Base-by-base conservation (phyloP, 2,329 filamentous ascomycete species). In the Nothopassalora personata region DNA sequence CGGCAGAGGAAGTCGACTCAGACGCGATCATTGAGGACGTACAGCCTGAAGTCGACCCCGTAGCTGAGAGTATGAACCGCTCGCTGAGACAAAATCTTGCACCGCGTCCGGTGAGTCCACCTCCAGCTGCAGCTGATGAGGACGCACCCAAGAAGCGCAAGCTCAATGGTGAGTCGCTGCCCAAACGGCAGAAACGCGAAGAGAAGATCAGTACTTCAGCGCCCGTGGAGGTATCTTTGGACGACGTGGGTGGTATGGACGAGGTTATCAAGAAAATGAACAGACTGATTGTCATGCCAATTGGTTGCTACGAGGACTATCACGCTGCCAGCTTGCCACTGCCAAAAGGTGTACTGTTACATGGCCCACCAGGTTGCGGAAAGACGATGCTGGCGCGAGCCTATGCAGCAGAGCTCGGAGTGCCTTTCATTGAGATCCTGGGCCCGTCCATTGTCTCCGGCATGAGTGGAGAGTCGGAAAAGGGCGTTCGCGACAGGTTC, bases 401-500 rank as follows among this genome's bases (percentile, higher is more conserved):
- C 1, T 87, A 90, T 67, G 90, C 90, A 3, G 87, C 88, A 1
- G 84, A 86, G 62, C 78, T 92, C 19, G 87, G 86, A 1, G 85
- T 91, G 2, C 86, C 90, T 0, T 93, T 91, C 68, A 87, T 95
- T 60, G 83, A 90, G 1, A 86, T 94, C n/a, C 87, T 89, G 0
- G 90, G 89, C 0, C 89, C 90, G 1, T 89, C 88, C 0, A 83
- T 95, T 34, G 87, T 95, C 0, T 90, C 88, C 15, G 90, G 90
- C 19, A 94, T 93, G 86, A 94, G 89, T 34, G 90, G 90, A 67
- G 91, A 94, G 71, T 93, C 89, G 0, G 90, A 96, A 73, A 92
- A 92, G 76, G 90, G 91, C 60, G 84, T 96, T 30, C 81, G 90
- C 36, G 89, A 93, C 64, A 81, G 91, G 51, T 95, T 95, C 61